Evolutionary conservation across 306 rosid genomes (phyloP), one percentile per base, ranked within the genome.

Genomic region (Vigna mungo): DNA sequence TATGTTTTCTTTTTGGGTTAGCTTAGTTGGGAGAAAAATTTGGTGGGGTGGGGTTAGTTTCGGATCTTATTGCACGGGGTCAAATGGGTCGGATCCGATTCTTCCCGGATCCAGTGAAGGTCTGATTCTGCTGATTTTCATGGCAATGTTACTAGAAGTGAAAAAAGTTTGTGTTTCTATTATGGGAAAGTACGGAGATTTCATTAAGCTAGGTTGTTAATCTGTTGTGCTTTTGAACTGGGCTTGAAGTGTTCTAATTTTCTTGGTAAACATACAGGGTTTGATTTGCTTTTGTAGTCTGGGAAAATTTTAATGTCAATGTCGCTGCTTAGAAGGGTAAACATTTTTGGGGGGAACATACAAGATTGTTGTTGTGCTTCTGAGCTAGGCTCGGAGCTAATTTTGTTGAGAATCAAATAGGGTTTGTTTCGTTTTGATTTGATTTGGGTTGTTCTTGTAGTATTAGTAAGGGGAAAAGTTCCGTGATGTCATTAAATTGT

Each of bases 21-120:
- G 78, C 60, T 74, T 62, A 44, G 49, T 27, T 65, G 2, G 6
- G 5, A 25, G 64, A 37, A 32, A 49, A 34, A 52, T 2, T 34
- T 68, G 17, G 48, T 75, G 80, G 85, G 81, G 41, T 75, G 54
- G 63, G 58, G 43, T 76, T 79, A 44, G 53, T 44, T 84, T 68
- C 36, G 84, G 78, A 80, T 82, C 77, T 67, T 77, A 48, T 44
- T 67, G 58, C 36, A 4, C 17, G 11, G 46, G 49, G 67, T 54
- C 58, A 48, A 71, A 9, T 65, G 67, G 72, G 76, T 72, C 17
- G 46, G 78, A 78, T 81, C 68, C 20, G 74, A 34, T 53, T 79
- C 36, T n/a, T 20, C 4, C 13, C 1, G 52, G 80, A 77, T 80
- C 71, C 64, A 61, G 58, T 64, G 51, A 23, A 60, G 56, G 55